Percentiles rank a stretch among this genome's conserved stretches.
Conservation (phyloP, 2,329 filamentous ascomycete genomes). For the Beauveria varroae region DNA sequence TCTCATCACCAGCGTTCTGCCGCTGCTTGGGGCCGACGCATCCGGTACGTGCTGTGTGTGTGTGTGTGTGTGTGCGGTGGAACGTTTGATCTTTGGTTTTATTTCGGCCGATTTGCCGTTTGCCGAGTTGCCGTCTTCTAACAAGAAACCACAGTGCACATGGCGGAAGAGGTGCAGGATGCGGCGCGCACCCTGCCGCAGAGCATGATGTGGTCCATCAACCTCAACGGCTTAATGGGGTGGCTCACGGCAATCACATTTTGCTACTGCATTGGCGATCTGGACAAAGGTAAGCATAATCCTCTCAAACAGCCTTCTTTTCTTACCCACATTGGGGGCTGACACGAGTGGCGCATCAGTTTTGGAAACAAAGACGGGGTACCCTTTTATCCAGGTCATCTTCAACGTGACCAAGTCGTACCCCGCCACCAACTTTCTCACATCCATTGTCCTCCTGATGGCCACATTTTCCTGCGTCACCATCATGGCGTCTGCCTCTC, state of each 20-base stretch:
- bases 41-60: constrained; percentile 4
- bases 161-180: constrained; percentile 15
- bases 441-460: constrained; percentile 18
- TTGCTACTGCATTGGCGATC: constrained; percentile 26
- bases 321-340: neutral
- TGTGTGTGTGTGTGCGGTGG: no score
- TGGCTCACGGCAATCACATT: constrained; percentile 29
- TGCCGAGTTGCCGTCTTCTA: neutral
- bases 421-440: constrained; percentile 13
- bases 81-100: neutral
- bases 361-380: constrained; percentile 14
- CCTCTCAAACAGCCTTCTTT: neutral
- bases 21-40: constrained; percentile 24
- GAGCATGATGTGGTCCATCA: constrained; percentile 15
- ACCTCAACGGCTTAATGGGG: constrained; percentile 32
- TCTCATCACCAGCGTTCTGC: constrained; percentile 29
- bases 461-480: constrained; percentile 16
- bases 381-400: constrained; percentile 21
- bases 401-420: constrained; percentile 16
- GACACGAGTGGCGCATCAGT: neutral
- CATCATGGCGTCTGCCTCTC: constrained; percentile 18
- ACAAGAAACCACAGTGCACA: constrained; percentile 12
- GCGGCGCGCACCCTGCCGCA: constrained; percentile 13
- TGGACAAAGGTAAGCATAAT: constrained; percentile 12
- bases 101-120: neutral